Evolutionary conservation across 2,329 filamentous ascomycete genomes (phyloP).

Genomic region (Acrocalymma vagum): DNA sequence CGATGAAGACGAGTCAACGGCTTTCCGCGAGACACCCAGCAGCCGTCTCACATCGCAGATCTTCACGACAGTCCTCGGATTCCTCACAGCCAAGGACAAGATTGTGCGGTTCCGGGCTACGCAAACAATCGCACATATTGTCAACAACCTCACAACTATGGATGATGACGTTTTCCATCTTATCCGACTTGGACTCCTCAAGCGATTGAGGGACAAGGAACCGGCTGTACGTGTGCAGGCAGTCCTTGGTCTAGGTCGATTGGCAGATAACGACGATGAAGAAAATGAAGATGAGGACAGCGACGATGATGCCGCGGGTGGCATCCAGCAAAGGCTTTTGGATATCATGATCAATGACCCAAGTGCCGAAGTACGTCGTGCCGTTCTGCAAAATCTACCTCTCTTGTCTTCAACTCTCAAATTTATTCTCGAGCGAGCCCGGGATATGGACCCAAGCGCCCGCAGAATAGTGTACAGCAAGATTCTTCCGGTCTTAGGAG

Average conservation of each 20-base stretch:
- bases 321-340: slow-evolving; percentile 82
- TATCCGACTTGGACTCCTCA: slow-evolving; percentile 79
- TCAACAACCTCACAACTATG: slow-evolving; percentile 91
- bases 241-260: slow-evolving; percentile 84
- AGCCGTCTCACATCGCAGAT: slow-evolving; percentile 79
- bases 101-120: slow-evolving; percentile 88
- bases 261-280: slow-evolving; percentile 75
- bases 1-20: slow-evolving; percentile 72
- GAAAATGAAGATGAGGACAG: slow-evolving; percentile 72
- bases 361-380: slow-evolving; percentile 89
- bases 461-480: slow-evolving; percentile 86
- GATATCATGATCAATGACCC: slow-evolving; percentile 93
- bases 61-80: slow-evolving; percentile 75
- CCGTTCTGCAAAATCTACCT: slow-evolving; percentile 88
- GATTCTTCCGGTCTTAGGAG: slow-evolving; percentile 85
- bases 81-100: slow-evolving; percentile 91
- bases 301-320: slow-evolving; percentile 70
- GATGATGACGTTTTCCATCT: slow-evolving; percentile 91
- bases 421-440: slow-evolving; percentile 86
- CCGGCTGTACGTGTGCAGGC: slow-evolving; percentile 91
- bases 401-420: slow-evolving; percentile 83
- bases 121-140: slow-evolving; percentile 87
- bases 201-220: slow-evolving; percentile 92
- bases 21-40: slow-evolving; percentile 83
- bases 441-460: slow-evolving; percentile 86